Conservation (phyloP, 169 alveolate genomes). For the Cryptosporidium baileyi region DNA sequence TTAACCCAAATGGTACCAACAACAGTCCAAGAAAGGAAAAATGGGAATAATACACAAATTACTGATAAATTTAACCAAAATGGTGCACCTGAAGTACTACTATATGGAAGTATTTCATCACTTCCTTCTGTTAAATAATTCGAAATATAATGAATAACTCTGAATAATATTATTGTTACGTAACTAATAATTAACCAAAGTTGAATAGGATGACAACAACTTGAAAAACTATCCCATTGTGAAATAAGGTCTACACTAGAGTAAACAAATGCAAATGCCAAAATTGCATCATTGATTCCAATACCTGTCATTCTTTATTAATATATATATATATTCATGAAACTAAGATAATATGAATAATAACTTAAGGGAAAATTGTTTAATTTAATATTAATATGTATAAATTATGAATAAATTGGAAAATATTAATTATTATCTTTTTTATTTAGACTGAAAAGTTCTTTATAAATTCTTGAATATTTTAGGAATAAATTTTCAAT, state of each 20-base stretch:
- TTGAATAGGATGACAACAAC: slow-evolving; percentile 79
- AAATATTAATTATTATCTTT: too few relatives aligned
- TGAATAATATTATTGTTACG: slow-evolving; percentile 74
- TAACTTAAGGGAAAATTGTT: neutral
- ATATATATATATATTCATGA: neutral
- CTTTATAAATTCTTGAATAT: too few relatives aligned
- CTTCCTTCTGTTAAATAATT: slow-evolving; percentile 77
- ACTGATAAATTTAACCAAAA: slow-evolving; percentile 76
- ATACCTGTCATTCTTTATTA: slow-evolving; percentile 11
- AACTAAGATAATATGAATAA: neutral
- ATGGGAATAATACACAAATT: slow-evolving; percentile 76
- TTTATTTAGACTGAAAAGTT: too few relatives aligned
- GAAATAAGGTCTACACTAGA: slow-evolving; percentile 77
- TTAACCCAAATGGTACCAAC: slow-evolving; percentile 78
- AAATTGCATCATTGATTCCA: slow-evolving; percentile 76
- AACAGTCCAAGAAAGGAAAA: slow-evolving; percentile 76
- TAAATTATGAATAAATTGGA: too few relatives aligned
- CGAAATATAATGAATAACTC: slow-evolving; percentile 77
- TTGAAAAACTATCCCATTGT: slow-evolving; percentile 78
- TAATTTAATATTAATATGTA: too few relatives aligned
- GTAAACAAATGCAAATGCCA: slow-evolving; percentile 76
- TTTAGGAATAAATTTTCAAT: too few relatives aligned
- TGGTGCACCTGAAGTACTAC: slow-evolving; percentile 76
- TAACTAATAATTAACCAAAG: slow-evolving; percentile 79
- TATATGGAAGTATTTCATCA: slow-evolving; percentile 75